phyloP scores from a whole-genome alignment of 371 early-diverging fungal species.

The Mucor plumbeus region DNA sequence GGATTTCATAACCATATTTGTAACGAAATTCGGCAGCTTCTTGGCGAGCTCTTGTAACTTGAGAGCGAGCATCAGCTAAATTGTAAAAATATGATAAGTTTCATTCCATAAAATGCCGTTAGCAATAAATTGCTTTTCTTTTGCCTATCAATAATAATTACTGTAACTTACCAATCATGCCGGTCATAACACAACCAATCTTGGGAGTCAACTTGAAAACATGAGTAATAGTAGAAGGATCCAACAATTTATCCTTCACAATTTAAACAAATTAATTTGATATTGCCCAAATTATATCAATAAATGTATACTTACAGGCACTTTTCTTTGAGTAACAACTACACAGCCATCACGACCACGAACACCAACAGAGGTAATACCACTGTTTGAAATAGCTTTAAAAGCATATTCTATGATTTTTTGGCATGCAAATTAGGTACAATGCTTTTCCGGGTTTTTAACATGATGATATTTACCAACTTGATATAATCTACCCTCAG shows the following conservation, averaged over 20 bases:
- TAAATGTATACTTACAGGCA: conserved; percentile 74
- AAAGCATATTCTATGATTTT: conserved; percentile 92
- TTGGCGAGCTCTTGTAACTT: conserved; percentile 90
- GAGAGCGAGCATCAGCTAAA: conserved; percentile 93
- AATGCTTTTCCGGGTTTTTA: neutral
- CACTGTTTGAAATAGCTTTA: conserved; percentile 97
- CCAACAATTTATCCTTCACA: conserved; percentile 91
- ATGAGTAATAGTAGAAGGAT: conserved; percentile 93
- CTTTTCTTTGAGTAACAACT: conserved; percentile 95
- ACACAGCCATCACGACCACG: conserved; percentile 94
- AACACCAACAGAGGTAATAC: conserved; percentile 94
- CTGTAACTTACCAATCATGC: conserved; percentile 74
- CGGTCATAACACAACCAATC: conserved; percentile 98
- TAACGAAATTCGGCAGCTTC: conserved; percentile 98
- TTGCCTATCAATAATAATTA: neutral
- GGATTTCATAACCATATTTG: conserved; percentile 98
- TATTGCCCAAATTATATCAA: neutral
- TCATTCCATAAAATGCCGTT: neutral
- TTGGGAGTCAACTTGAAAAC: conserved; percentile 91
- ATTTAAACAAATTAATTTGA: neutral
- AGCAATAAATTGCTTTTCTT: neutral
- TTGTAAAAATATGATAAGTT: neutral
- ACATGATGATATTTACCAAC: conserved; percentile 74
- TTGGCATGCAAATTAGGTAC: neutral
- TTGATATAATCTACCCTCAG: conserved; percentile 98